Conservation (phyloP, 2,329 filamentous ascomycete species). For the Achaetomium macrosporum region DNA sequence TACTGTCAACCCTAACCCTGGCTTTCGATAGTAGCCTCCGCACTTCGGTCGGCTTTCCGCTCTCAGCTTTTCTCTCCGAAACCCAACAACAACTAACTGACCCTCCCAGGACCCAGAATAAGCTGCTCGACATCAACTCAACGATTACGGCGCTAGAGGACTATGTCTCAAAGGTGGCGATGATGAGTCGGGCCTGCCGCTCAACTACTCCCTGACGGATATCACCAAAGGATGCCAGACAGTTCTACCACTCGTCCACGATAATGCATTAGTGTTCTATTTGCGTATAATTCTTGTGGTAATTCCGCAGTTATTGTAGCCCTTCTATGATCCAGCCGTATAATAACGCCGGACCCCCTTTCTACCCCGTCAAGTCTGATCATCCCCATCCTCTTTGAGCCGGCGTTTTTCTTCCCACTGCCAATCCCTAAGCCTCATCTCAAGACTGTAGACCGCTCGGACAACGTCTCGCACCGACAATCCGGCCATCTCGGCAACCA, state of each 20-base stretch:
- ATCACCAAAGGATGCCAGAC: too few species aligned
- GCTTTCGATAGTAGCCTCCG: background rate
- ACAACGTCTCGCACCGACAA: constrained; percentile 33
- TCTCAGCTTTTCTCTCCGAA: too few species aligned
- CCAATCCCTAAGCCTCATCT: constrained; percentile 34
- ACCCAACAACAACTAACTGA: too few species aligned
- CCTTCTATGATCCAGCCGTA: background rate
- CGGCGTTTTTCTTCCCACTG: constrained; percentile 25
- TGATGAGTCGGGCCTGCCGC: too few species aligned
- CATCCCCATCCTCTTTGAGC: constrained; percentile 44
- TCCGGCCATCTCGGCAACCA: constrained; percentile 36
- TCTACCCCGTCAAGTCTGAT: background rate
- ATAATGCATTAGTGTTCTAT: too few species aligned
- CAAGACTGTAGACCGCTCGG: constrained; percentile 33
- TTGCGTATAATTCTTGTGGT: background rate
- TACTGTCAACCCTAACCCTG: constrained; percentile 8
- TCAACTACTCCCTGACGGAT: too few species aligned
- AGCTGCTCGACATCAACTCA: too few species aligned
- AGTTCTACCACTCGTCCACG: too few species aligned
- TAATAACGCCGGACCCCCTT: background rate
- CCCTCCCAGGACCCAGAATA: too few species aligned
- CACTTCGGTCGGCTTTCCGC: too few species aligned
- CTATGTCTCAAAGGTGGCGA: too few species aligned
- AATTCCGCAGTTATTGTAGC: background rate
- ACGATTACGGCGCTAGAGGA: too few species aligned